These are phyloP conservation scores for Suillus plorans DNA, from an alignment of 768 basidiomycete genomes.

Conservation along the genomic window DNA sequence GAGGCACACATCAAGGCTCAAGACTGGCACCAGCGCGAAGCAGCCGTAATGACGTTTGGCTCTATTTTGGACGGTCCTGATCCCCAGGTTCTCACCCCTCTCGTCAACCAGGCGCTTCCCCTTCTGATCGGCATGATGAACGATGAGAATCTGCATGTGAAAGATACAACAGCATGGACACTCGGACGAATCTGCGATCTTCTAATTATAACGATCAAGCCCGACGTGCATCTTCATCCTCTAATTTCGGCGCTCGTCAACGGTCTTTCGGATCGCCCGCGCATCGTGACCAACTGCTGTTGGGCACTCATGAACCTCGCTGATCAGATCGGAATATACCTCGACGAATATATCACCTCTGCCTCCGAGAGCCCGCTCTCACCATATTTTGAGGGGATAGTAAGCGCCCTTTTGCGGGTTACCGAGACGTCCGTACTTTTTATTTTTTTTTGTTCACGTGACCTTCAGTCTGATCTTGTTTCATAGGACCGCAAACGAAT, in stretches of 20 bases:
- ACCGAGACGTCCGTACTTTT: conserved; percentile 72
- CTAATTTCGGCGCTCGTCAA: conserved; percentile 81
- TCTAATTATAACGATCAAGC: conserved; percentile 81
- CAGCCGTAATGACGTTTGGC: conserved; percentile 97
- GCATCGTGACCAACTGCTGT: conserved; percentile 91
- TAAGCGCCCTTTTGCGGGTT: conserved; percentile 78
- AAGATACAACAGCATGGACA: conserved; percentile 98
- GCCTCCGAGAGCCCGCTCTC: conserved; percentile 65
- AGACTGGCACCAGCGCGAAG: conserved; percentile 96
- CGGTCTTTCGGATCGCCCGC: conserved; percentile 76
- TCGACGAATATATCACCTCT: conserved; percentile 54
- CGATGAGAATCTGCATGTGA: conserved; percentile 81
- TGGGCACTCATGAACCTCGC: conserved; percentile 97
- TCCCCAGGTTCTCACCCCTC: conserved; percentile 78
- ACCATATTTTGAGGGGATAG: conserved; percentile 85
- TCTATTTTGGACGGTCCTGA: conserved; percentile 97
- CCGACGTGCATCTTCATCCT: conserved; percentile 82
- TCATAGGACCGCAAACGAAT: conserved; percentile 75
- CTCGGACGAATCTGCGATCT: conserved; percentile 93
- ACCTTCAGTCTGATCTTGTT: conserved; percentile 14
- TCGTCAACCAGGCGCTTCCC: conserved; percentile 92
- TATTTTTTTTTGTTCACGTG: not conserved
- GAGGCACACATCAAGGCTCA: conserved; percentile 90
- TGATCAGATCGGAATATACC: conserved; percentile 79
- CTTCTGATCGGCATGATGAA: conserved; percentile 95